Conservation (phyloP, 169 alveolate genomes). For the Plasmodium coatneyi region DNA sequence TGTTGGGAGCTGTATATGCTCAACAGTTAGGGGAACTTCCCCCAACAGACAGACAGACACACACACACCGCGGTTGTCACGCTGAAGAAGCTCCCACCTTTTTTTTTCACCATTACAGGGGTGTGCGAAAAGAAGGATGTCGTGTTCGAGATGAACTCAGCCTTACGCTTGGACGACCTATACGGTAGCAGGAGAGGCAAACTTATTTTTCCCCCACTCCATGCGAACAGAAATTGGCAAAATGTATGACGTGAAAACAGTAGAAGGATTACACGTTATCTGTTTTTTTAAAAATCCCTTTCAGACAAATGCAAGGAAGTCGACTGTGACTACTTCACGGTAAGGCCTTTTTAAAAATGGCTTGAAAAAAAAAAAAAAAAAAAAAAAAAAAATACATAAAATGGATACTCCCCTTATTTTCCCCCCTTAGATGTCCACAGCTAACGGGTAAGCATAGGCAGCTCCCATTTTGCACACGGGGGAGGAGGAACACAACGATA, state of each 20-base stretch:
- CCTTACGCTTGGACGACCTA: constrained; percentile 40
- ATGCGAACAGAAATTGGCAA: neutral
- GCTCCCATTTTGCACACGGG: neutral
- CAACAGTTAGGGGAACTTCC: neutral
- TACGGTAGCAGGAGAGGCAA: constrained; percentile 31
- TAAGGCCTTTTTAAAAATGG: constrained; percentile 6
- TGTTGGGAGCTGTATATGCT: neutral
- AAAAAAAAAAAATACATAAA: neutral
- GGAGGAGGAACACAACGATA: neutral
- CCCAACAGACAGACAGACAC: neutral
- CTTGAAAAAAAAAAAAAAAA: neutral
- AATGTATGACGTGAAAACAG: neutral
- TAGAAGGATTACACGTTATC: neutral
- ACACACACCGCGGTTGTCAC: neutral
- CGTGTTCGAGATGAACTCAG: constrained; percentile 54
- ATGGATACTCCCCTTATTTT: constrained; percentile 3
- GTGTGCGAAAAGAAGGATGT: constrained; percentile 69
- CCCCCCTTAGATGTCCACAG: constrained; percentile 59
- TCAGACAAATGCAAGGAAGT: constrained; percentile 62
- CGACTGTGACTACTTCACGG: constrained; percentile 71
- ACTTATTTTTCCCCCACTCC: neutral
- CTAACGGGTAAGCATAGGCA: constrained; percentile 68
- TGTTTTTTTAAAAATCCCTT: constrained; percentile 3
- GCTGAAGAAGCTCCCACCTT: neutral
- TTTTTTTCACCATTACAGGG: constrained; percentile 36